Evolutionary conservation across 768 basidiomycete species (phyloP).

Genomic region (Lactifluus pinguis): DNA sequence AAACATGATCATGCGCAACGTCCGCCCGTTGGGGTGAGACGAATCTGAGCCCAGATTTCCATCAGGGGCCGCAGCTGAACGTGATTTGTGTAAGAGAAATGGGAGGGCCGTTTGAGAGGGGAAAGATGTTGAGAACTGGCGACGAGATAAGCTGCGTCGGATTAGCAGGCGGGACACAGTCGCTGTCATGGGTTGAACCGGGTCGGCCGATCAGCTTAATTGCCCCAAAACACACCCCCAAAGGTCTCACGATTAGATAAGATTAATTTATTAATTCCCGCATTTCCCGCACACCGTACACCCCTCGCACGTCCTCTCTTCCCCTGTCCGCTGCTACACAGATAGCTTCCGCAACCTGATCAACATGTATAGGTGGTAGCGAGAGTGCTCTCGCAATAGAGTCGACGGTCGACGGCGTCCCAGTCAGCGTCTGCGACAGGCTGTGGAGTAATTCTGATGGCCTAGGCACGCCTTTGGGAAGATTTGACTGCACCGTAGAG

Average conservation of each 20-base stretch:
- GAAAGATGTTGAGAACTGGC: slow-evolving; percentile 26
- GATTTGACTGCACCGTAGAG: slow-evolving; percentile 54
- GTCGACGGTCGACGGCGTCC: slow-evolving; percentile 40
- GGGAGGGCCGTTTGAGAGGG: slow-evolving; percentile 37
- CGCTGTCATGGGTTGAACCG: slow-evolving; percentile 9
- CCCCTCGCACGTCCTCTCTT: slow-evolving; percentile 43
- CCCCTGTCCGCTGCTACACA: slow-evolving; percentile 49
- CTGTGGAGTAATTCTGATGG: slow-evolving; percentile 56
- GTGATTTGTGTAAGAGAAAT: slow-evolving; percentile 28
- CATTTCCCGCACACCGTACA: slow-evolving; percentile 66
- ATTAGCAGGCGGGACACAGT: slow-evolving; percentile 8
- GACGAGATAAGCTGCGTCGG: slow-evolving; percentile 21
- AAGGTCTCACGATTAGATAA: slow-evolving; percentile 20
- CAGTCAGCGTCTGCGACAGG: slow-evolving; percentile 29
- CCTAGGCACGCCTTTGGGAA: slow-evolving; percentile 49
- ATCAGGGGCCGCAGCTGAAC: slow-evolving; percentile 12
- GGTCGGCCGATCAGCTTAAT: neutral
- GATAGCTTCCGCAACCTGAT: slow-evolving; percentile 85
- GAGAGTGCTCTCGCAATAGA: slow-evolving; percentile 71
- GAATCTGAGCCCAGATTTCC: slow-evolving; percentile 6
- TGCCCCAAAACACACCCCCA: neutral
- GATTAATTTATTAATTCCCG: slow-evolving; percentile 44
- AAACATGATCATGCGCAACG: slow-evolving; percentile 62
- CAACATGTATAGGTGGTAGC: slow-evolving; percentile 91
- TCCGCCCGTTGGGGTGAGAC: slow-evolving; percentile 19